Evolutionary conservation across 2,329 filamentous ascomycete genomes (phyloP).

Genomic region (Fusarium albosuccineum): DNA sequence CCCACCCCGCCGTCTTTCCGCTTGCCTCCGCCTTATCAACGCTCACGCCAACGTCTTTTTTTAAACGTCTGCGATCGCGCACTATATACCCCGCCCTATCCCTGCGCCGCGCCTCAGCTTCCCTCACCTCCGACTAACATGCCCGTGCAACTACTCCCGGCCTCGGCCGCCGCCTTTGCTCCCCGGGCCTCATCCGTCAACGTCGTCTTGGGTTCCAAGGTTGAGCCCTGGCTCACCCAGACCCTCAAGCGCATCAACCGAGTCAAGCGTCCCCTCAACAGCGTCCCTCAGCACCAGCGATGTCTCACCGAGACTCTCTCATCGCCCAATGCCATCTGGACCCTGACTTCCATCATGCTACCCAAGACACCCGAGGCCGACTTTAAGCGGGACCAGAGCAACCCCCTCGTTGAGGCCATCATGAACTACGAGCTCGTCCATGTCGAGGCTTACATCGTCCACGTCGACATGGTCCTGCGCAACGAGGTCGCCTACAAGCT

Average conservation of each 20-base stretch:
- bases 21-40: constrained; percentile 16
- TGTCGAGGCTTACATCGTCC: constrained; percentile 96
- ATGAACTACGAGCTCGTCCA: constrained; percentile 95
- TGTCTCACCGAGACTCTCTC: constrained; percentile 96
- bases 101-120: constrained; percentile 38
- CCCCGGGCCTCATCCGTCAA: constrained; percentile 91
- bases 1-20: constrained; percentile 28
- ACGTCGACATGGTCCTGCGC: constrained; percentile 98
- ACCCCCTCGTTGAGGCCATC: constrained; percentile 75
- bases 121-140: constrained; percentile 62
- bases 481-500: constrained; percentile 99
- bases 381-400: constrained; percentile 79
- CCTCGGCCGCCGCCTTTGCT: constrained; percentile 95
- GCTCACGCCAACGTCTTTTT: constrained; percentile 18
- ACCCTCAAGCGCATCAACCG: constrained; percentile 97
- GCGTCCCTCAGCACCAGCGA: constrained; percentile 92
- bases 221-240: constrained; percentile 96
- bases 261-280: constrained; percentile 97
- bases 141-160: constrained; percentile 94
- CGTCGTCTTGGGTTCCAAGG: constrained; percentile 90
- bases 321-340: constrained; percentile 92
- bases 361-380: constrained; percentile 90
- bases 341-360: constrained; percentile 90
- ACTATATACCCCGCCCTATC: constrained; percentile 26
- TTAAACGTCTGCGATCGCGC: constrained; percentile 8